Percentiles rank a stretch among this genome's conserved stretches.
These are phyloP conservation scores for Glycine tomentella DNA, from an alignment of 306 rosid species.

Conservation along the genomic window DNA sequence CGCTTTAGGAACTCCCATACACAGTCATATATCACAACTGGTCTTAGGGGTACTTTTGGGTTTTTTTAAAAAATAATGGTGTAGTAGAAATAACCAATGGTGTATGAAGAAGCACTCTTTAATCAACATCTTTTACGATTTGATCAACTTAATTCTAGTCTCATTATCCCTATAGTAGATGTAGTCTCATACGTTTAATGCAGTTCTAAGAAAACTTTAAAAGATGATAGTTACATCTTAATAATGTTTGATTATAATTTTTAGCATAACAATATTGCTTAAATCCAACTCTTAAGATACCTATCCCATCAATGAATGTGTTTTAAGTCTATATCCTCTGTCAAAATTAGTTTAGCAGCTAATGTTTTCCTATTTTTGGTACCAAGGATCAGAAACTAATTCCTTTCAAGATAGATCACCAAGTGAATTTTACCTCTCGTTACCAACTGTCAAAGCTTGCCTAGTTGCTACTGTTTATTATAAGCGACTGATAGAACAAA, in stretches of 20 bases:
- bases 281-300: too few species aligned
- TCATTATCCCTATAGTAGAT: not conserved
- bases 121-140: too few species aligned
- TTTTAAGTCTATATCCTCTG: not conserved
- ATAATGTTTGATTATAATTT: too few species aligned
- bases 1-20: too few species aligned
- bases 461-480: not conserved
- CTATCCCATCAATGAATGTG: not conserved
- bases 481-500: too few species aligned
- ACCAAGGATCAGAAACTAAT: not conserved
- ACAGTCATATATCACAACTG: too few species aligned
- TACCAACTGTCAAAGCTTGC: not conserved
- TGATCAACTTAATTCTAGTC: not conserved
- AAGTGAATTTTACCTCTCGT: not conserved
- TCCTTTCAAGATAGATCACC: not conserved
- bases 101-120: too few species aligned
- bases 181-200: not conserved
- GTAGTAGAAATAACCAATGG: too few species aligned
- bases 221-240: not conserved
- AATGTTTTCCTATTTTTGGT: not conserved
- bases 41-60: too few species aligned
- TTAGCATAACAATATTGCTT: too few species aligned
- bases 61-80: too few species aligned
- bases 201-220: not conserved
- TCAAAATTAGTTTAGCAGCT: not conserved